phyloP scores from a whole-genome alignment of 2,329 filamentous ascomycete genomes.

The Madurella fahalii region DNA sequence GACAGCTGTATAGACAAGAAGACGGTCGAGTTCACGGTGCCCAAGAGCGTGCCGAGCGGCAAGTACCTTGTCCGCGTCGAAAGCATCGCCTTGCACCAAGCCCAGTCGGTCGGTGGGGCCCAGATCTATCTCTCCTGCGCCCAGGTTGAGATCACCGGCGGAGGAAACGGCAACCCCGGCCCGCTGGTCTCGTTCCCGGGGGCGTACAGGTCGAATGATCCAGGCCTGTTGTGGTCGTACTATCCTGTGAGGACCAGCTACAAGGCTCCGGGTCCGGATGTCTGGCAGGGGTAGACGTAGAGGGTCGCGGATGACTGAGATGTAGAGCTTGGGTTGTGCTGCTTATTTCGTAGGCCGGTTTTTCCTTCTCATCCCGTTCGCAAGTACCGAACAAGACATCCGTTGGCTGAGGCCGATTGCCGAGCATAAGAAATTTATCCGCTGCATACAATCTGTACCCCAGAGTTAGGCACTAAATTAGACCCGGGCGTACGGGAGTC shows the following conservation, averaged over 20 bases:
- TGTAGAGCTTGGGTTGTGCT: not conserved
- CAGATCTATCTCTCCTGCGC: conserved; percentile 24
- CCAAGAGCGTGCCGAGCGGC: conserved; percentile 25
- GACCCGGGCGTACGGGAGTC: not conserved
- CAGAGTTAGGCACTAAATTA: not conserved
- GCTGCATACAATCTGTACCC: not conserved
- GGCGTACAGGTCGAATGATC: conserved; percentile 12
- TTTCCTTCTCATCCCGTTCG: not conserved
- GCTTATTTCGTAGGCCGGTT: not conserved
- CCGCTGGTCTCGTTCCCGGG: conserved; percentile 16
- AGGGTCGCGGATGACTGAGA: not conserved
- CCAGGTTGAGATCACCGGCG: conserved; percentile 24
- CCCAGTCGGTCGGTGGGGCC: conserved; percentile 17
- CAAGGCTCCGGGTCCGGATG: conserved; percentile 18
- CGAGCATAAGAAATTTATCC: not conserved
- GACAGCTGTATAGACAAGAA: conserved; percentile 10
- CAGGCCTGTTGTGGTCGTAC: conserved; percentile 17
- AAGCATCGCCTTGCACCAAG: conserved; percentile 28
- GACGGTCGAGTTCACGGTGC: conserved; percentile 25
- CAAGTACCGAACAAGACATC: not conserved
- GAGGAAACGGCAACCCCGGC: conserved; percentile 17
- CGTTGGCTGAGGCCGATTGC: not conserved
- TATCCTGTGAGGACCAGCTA: conserved; percentile 19
- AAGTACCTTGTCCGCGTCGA: conserved; percentile 31
- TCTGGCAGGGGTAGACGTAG: conserved; percentile 12